Evolutionary conservation across 371 early-diverging fungal genomes (phyloP).

Genomic region (Apophysomyces elegans): DNA sequence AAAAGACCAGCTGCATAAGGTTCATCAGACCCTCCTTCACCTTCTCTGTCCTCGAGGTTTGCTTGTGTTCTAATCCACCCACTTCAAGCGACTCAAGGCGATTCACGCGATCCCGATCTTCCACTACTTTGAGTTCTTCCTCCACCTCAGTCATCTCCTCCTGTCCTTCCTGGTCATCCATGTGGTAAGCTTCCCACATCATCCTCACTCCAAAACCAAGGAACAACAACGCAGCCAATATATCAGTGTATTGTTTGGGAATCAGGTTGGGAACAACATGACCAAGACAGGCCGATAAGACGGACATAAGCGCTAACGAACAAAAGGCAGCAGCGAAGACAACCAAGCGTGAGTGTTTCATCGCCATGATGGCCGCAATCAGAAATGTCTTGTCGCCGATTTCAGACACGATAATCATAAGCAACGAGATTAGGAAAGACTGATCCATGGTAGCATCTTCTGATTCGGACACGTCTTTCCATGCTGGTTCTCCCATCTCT

Average conservation of each 20-base stretch:
- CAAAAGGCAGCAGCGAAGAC: conserved; percentile 89
- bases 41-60: conserved; percentile 21
- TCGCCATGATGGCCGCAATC: conserved; percentile 96
- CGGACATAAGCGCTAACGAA: conserved; percentile 91
- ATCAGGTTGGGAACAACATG: conserved; percentile 87
- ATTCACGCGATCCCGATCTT: conserved; percentile 62
- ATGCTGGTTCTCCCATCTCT: background rate
- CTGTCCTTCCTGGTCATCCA: conserved; percentile 84
- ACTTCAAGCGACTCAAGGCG: conserved; percentile 60
- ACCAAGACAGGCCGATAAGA: conserved; percentile 91
- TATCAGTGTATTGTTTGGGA: conserved; percentile 83
- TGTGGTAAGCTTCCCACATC: conserved; percentile 82
- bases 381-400: conserved; percentile 98
- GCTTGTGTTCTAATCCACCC: conserved; percentile 28
- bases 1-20: conserved; percentile 72
- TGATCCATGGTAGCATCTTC: conserved; percentile 20
- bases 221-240: conserved; percentile 83
- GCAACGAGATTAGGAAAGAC: conserved; percentile 61
- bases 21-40: conserved; percentile 61
- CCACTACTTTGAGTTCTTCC: conserved; percentile 82
- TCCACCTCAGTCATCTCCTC: conserved; percentile 92
- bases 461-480: background rate
- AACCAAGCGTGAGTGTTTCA: conserved; percentile 86
- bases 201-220: conserved; percentile 91
- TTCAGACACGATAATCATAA: conserved; percentile 92